Evolutionary conservation across 129 eudicot species (phyloP).

Genomic region (Kitagawia praeruptora): DNA sequence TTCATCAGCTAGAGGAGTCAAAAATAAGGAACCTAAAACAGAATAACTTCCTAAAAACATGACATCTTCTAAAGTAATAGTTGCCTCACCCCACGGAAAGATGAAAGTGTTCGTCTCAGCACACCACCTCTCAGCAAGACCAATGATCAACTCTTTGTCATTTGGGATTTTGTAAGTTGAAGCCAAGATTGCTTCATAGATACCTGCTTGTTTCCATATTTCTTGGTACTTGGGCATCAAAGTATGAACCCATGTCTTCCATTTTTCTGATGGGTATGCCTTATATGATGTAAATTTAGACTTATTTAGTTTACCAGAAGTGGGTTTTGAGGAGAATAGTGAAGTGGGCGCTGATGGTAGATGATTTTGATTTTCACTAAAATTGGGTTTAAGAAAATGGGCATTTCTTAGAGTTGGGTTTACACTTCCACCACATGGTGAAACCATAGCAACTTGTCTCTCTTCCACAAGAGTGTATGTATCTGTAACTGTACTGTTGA

Average conservation of each 20-base stretch:
- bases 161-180: background rate
- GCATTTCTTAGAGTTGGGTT: slow-evolving; percentile 16
- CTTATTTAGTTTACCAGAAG: too few species aligned
- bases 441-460: background rate
- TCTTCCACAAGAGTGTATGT: background rate
- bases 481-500: background rate
- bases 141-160: background rate
- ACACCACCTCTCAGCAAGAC: slow-evolving; percentile 1
- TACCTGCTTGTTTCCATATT: slow-evolving; percentile 1
- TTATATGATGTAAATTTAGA: background rate
- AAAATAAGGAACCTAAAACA: background rate
- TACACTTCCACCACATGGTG: slow-evolving; percentile 14
- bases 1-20: background rate
- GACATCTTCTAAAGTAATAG: background rate
- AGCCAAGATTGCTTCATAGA: background rate
- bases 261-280: background rate
- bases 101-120: background rate
- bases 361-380: background rate
- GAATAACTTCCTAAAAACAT: background rate
- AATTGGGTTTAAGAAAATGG: slow-evolving; percentile 9
- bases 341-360: background rate
- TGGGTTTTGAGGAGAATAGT: slow-evolving; percentile 16
- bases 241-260: slow-evolving; percentile 16
- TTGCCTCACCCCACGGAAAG: background rate
- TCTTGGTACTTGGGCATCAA: background rate